Percentiles rank a stretch among this genome's conserved stretches.
phyloP scores from a whole-genome alignment of 225 moss, liverwort and hornwort species.

The Ulota crispa region DNA sequence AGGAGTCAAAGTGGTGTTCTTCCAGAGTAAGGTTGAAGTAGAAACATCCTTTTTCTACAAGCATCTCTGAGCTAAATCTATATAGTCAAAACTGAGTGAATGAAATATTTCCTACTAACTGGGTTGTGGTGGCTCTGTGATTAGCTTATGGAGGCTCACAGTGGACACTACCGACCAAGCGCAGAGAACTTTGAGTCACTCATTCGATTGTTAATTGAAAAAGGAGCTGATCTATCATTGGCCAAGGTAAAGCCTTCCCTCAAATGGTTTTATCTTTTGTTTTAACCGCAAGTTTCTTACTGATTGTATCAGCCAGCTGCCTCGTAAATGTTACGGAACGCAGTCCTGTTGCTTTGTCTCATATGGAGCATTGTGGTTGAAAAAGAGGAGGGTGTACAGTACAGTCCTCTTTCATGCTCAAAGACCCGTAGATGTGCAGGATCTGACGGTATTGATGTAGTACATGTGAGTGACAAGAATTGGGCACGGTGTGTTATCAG shows the following conservation, averaged over 20 bases:
- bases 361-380: not conserved
- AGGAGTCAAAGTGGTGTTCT: not conserved
- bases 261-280: conserved; percentile 7
- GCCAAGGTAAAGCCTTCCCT: conserved; percentile 48
- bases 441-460: not conserved
- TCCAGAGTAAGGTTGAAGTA: not conserved
- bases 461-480: not conserved
- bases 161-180: conserved; percentile 93
- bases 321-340: not conserved
- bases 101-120: conserved; percentile 1
- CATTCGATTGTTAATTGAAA: conserved; percentile 49
- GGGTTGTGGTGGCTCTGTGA: not conserved
- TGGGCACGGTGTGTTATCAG: conserved; percentile 19
- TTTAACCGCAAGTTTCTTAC: not conserved
- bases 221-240: conserved; percentile 74
- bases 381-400: not conserved
- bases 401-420: not conserved
- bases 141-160: conserved; percentile 95
- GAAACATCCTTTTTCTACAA: not conserved
- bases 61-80: not conserved
- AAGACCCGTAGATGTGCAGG: not conserved
- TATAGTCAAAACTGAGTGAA: not conserved
- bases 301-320: not conserved
- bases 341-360: not conserved
- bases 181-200: conserved; percentile 72